Base-by-base conservation (phyloP, 2,329 filamentous ascomycete species). In the Aspergillus quadricinctus region DNA sequence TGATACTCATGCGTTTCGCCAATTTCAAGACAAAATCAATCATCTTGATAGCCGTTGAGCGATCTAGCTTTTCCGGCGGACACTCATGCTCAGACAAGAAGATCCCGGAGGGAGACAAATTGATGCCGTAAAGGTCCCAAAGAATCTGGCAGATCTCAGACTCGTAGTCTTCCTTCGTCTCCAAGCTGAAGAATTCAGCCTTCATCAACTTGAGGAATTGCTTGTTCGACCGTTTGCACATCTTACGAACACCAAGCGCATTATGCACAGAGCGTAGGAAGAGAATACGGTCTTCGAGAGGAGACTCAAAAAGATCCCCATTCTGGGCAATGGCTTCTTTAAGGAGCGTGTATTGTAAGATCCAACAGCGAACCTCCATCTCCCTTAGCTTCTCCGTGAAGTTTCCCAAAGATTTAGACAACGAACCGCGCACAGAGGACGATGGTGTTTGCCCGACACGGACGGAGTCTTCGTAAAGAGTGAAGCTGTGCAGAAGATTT, bases 151-250 rank as follows among this genome's bases (percentile, higher is more conserved):
- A 88, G 17, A 97, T 82, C 67, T 97, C 92, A 62, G 88, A 86
- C 66, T 96, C 92, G 79, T 89, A 92, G 62, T 90, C 90, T 56
- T 92, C 87, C 29, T 92, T 83, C 51, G 88, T 84, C 61, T 86
- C 84, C 64, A 93, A 81, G 50, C 86, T 85, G 27, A 96, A 80
- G 48, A 97, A 80, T 69, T 99, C 94, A 5, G 89, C 82, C 55
- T 92, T 93, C 78, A 94, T 88, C 72, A 97, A 83, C 69, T 92
- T 92, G 27, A 97, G 80, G 74, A 99, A 94, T 19, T 90, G 84
- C 69, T 94, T 93, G 69, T 92, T 90, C 0, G 90, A 90, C 3
- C 84, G 81, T 67, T 90, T 93, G 80, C 92, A 97, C 71, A 88
- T 89, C 60, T 88, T 88, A 57, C 94, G 88, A 52, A 92, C 79